Conservation (phyloP, 768 basidiomycete species). For the Phanerochaete carnosa region DNA sequence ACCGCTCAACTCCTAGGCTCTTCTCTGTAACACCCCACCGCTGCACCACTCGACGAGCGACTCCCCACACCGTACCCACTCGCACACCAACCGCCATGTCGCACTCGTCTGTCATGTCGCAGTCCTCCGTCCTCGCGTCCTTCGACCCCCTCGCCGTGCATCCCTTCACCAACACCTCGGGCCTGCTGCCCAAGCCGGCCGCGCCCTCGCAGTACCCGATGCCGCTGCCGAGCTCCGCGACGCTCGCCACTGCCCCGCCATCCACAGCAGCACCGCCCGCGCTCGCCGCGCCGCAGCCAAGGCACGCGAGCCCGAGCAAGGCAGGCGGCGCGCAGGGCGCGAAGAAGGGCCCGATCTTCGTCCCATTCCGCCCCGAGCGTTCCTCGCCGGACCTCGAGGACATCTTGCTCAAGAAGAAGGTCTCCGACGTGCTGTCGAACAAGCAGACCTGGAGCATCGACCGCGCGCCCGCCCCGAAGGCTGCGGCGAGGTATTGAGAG, state of each 20-base stretch:
- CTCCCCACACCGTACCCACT: neutral
- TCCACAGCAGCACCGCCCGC: neutral
- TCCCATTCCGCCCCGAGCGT: constrained; percentile 46
- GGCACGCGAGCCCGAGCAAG: constrained; percentile 13
- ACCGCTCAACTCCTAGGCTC: neutral
- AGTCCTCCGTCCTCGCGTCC: constrained; percentile 31
- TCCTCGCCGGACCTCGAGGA: constrained; percentile 56
- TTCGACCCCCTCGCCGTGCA: constrained; percentile 60
- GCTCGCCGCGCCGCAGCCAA: constrained; percentile 22
- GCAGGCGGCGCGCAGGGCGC: constrained; percentile 10
- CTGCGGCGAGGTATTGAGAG: constrained; percentile 9
- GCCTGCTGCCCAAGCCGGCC: constrained; percentile 36
- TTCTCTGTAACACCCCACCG: neutral
- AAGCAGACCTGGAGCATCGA: constrained; percentile 27
- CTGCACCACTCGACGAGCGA: neutral
- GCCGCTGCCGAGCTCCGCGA: constrained; percentile 28
- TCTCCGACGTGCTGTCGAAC: constrained; percentile 26
- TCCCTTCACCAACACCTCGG: constrained; percentile 48
- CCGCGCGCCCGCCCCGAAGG: constrained; percentile 9
- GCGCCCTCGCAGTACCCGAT: constrained; percentile 47
- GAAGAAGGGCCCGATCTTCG: constrained; percentile 37
- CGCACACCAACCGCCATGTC: neutral
- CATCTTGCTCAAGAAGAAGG: constrained; percentile 36
- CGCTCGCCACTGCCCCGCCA: constrained; percentile 4
- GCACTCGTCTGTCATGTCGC: constrained; percentile 2